Evolutionary conservation across 148 eudicot species (phyloP).

Genomic region (Dysphania ambrosioides): DNA sequence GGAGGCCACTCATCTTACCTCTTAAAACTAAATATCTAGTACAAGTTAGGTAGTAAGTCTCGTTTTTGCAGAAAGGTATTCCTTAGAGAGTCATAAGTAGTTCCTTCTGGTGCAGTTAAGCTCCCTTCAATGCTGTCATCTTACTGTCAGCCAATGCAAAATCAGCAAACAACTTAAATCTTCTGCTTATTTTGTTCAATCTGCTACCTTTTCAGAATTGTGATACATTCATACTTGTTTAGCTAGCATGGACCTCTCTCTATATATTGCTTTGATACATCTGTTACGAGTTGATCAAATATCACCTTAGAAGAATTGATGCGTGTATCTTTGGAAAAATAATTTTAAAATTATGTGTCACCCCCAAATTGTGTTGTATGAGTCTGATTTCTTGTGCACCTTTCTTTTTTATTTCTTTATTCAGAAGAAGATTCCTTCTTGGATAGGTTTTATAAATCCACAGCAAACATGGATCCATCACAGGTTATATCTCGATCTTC

Average conservation of each 20-base stretch:
- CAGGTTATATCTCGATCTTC: constrained; percentile 46
- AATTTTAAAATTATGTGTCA: background rate
- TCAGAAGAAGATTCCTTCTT: constrained; percentile 80
- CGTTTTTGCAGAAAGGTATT: no score
- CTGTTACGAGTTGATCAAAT: no score
- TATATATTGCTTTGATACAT: no score
- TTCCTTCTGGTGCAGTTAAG: background rate
- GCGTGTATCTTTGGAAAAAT: no score
- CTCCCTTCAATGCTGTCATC: background rate
- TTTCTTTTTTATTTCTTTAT: constrained; percentile 17
- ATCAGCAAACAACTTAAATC: background rate
- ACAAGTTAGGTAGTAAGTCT: no score
- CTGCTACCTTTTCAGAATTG: no score
- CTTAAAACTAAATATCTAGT: no score
- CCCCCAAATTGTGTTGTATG: background rate
- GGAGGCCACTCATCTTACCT: background rate
- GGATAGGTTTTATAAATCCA: constrained; percentile 80
- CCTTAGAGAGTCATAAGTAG: no score
- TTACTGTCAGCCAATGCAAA: background rate
- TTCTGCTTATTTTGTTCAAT: background rate
- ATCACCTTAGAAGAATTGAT: no score
- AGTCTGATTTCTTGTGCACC: background rate
- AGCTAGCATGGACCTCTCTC: no score
- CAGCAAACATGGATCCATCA: constrained; percentile 62
- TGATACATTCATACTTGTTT: no score